Percentiles rank a stretch among this genome's conserved stretches.
phyloP scores from a whole-genome alignment of 2,329 filamentous ascomycete species.

The Microthyrium microscopicum region DNA sequence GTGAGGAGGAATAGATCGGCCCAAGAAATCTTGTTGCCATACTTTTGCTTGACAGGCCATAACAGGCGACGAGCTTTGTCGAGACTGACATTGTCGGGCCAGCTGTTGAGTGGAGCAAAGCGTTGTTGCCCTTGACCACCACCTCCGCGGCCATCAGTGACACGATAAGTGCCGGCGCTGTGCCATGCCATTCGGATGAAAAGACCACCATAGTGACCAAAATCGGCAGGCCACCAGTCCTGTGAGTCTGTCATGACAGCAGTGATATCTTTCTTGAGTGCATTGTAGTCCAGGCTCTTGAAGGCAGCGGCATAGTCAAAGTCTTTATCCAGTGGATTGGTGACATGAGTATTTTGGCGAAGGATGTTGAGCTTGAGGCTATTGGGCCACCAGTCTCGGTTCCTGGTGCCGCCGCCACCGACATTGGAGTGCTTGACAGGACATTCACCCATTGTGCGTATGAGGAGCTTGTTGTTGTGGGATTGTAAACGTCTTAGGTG shows the following conservation, averaged over 20 bases:
- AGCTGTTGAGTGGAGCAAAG: conserved; percentile 66
- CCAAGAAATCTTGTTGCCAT: conserved; percentile 70
- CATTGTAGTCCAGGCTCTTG: conserved; percentile 53
- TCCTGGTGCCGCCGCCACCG: conserved; percentile 47
- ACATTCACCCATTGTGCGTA: conserved; percentile 15
- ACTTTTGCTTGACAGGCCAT: conserved; percentile 75
- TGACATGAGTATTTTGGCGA: conserved; percentile 48
- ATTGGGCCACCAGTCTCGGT: conserved; percentile 60
- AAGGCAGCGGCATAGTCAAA: conserved; percentile 61
- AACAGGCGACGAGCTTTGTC: conserved; percentile 68
- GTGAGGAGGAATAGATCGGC: conserved; percentile 55
- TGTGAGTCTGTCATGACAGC: conserved; percentile 61
- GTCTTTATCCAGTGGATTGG: conserved; percentile 46
- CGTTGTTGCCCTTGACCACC: conserved; percentile 60
- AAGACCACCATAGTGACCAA: conserved; percentile 64
- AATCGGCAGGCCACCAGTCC: conserved; percentile 70
- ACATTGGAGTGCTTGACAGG: conserved; percentile 19
- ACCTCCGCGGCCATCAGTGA: conserved; percentile 58
- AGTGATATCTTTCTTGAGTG: conserved; percentile 57
- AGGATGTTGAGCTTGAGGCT: conserved; percentile 53
- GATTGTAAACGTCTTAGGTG: too few relatives aligned
- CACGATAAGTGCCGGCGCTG: conserved; percentile 62
- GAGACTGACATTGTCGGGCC: conserved; percentile 63
- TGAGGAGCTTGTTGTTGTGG: too few relatives aligned
- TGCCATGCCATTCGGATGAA: conserved; percentile 75